Evolutionary conservation across 164 flowering plant genomes (phyloP).

Genomic region (Aristolochia californica): DNA sequence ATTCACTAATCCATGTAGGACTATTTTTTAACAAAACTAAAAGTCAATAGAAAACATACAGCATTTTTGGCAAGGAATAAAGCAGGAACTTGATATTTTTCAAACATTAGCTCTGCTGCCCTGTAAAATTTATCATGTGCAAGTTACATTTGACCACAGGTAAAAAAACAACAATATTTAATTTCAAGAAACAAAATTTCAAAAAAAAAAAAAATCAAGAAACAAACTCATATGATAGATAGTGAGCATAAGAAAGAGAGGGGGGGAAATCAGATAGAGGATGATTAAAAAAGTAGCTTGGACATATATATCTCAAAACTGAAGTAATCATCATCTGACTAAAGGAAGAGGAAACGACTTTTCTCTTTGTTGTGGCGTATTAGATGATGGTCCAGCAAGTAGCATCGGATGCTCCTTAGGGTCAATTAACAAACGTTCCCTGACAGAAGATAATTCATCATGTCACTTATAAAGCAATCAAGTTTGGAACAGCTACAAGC

Average conservation of each 20-base stretch:
- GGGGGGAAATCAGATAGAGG: not conserved
- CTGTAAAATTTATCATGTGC: slow-evolving; percentile 28
- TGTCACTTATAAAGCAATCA: not conserved
- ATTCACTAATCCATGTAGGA: too few relatives aligned
- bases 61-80: slow-evolving; percentile 96
- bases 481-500: not conserved
- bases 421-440: slow-evolving; percentile 83
- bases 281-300: not conserved
- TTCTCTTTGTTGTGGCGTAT: slow-evolving; percentile 85
- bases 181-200: too few relatives aligned
- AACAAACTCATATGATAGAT: too few relatives aligned
- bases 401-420: slow-evolving; percentile 97
- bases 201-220: too few relatives aligned
- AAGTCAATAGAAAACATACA: slow-evolving; percentile 31
- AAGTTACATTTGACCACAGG: not conserved
- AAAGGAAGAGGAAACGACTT: slow-evolving; percentile 31
- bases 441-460: slow-evolving; percentile 14
- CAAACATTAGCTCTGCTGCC: slow-evolving; percentile 97
- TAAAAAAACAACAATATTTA: too few relatives aligned
- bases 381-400: slow-evolving; percentile 88
- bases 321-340: not conserved
- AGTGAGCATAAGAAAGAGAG: not conserved
- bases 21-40: too few relatives aligned
- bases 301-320: too few relatives aligned
- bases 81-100: slow-evolving; percentile 93